A percentile compares a stretch with the other conserved stretches of the same genome.
Evolutionary conservation across 441 rosid genomes (phyloP).

Genomic region (Bocquillonia castaneifolia): DNA sequence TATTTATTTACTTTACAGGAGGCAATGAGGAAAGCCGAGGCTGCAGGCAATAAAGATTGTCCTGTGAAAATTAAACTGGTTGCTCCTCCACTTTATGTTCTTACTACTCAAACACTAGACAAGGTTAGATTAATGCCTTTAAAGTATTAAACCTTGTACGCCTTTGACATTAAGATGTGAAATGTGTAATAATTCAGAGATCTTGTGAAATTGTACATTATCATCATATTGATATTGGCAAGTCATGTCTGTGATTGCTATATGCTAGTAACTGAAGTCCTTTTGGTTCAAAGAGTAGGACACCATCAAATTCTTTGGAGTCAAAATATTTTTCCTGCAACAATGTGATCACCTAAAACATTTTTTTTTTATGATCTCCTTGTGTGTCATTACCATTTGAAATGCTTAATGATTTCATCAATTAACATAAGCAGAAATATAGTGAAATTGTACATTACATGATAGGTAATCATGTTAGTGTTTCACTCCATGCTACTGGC

Average conservation of each 20-base stretch:
- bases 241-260: too few species aligned
- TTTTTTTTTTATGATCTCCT: neutral
- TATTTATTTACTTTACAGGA: slow-evolving; percentile 45
- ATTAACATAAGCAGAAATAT: neutral
- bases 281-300: too few species aligned
- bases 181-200: too few species aligned
- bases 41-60: slow-evolving; percentile 80
- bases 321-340: too few species aligned
- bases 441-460: neutral
- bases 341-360: too few species aligned
- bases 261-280: too few species aligned
- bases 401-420: neutral
- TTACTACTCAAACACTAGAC: slow-evolving; percentile 93
- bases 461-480: neutral
- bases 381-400: neutral
- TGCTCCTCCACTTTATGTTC: slow-evolving; percentile 97
- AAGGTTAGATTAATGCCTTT: slow-evolving; percentile 45
- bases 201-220: too few species aligned
- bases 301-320: too few species aligned
- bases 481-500: neutral
- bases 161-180: too few species aligned
- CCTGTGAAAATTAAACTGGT: slow-evolving; percentile 93
- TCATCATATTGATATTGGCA: too few species aligned
- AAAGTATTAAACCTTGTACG: neutral
- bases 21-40: slow-evolving; percentile 93